These are phyloP conservation scores for Phoenix roebelenii DNA, from an alignment of 176 grass and related monocot species.

Conservation along the genomic window DNA sequence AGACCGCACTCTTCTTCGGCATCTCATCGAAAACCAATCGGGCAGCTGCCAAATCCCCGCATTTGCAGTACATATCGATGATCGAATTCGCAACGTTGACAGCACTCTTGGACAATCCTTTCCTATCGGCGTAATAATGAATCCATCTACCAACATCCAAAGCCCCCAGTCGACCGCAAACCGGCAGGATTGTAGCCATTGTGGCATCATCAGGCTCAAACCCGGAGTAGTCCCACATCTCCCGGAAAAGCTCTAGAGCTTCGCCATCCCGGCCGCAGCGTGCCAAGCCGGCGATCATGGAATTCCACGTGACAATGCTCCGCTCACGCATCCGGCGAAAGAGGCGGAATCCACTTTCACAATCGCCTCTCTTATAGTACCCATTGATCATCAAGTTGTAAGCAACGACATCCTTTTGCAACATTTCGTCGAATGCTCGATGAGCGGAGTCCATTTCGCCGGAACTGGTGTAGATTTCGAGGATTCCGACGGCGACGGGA, in stretches of 20 bases:
- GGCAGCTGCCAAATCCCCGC: conserved; percentile 34
- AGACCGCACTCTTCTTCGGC: conserved; percentile 26
- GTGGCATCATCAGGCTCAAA: conserved; percentile 39
- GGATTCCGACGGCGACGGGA: conserved; percentile 29
- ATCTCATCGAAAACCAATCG: conserved; percentile 27
- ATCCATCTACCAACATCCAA: conserved; percentile 24
- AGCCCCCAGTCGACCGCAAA: conserved; percentile 36
- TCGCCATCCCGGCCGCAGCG: conserved; percentile 22
- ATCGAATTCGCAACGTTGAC: conserved; percentile 41
- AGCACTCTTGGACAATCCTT: conserved; percentile 7
- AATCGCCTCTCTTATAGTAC: conserved; percentile 10
- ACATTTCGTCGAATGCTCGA: conserved; percentile 46
- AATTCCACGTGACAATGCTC: conserved; percentile 53
- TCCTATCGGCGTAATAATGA: conserved; percentile 28
- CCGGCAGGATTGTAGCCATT: conserved; percentile 26
- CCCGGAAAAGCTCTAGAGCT: conserved; percentile 22
- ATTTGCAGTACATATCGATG: conserved; percentile 62
- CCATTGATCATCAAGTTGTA: conserved; percentile 18
- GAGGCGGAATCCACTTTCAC: not conserved
- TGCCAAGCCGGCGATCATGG: conserved; percentile 28
- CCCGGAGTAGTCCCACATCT: conserved; percentile 24
- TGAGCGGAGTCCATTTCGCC: conserved; percentile 10
- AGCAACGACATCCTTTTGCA: conserved; percentile 16
- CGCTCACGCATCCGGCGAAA: conserved; percentile 12
- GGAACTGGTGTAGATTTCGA: conserved; percentile 19